Evolutionary conservation across 2,329 filamentous ascomycete genomes (phyloP), one percentile per base, ranked within the genome.

Genomic region (Fusarium coicis): DNA sequence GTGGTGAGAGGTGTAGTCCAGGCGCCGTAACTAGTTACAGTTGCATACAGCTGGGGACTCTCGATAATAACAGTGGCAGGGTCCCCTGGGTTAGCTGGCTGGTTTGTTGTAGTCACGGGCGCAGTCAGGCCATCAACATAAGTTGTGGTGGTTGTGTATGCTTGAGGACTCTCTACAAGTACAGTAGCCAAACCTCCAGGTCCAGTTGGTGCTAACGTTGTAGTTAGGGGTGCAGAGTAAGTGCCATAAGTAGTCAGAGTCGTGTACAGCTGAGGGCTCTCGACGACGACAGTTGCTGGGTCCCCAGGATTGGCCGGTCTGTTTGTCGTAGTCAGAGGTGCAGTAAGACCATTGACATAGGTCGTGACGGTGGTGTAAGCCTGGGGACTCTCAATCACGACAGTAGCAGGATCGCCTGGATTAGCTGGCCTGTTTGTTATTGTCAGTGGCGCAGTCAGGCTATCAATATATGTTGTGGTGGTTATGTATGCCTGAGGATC

Each of bases 221-320:
- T 28, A 28, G 28, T 28, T 5, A 28, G 28, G 7, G 28, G 28
- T 28, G 28, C 28, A 28, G 28, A 28, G 28, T 28, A 28, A 28
- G 28, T 28, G 28, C 28, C 28, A 28, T 28, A 28, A 7, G 28
- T 28, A 28, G 28, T 28, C 28, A 28, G 28, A 28, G 28, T 28
- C 28, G 28, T 28, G 28, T 28, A 28, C n/a, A n/a, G n/a, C 26
- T 26, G 26, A 26, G 26, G 26, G 4, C 18, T 21, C 18, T 47
- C 44, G 0, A 46, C 0, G 0, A 46, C 9, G 5, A 46, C 18
- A 1, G 43, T 46, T 0, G 6, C 26, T 0, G 40, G 40, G 11
- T 43, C 40, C 0, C 42, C 42, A 2, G n/a, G 42, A 8, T 43
- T 43, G 5, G 14, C 39, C 0, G 39, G 39, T 15, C 15, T 12